Evolutionary conservation across 2,329 filamentous ascomycete genomes (phyloP).

Genomic region (Colletotrichum spinosum): DNA sequence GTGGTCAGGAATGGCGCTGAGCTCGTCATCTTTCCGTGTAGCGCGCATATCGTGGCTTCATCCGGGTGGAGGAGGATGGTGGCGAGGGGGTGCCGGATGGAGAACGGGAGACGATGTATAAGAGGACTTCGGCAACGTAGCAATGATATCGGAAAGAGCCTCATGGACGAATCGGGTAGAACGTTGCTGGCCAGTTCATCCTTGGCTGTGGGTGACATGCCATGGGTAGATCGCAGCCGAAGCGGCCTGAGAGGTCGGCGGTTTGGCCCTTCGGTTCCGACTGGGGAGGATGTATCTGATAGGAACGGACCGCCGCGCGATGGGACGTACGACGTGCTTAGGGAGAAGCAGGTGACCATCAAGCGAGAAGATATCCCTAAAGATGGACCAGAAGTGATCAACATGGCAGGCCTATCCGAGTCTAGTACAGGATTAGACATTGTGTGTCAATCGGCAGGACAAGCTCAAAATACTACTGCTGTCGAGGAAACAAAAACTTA

Average conservation of each 20-base stretch:
- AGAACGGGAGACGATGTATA: neutral
- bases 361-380: neutral
- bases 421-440: neutral
- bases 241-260: too few species aligned
- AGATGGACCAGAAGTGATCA: neutral
- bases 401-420: neutral
- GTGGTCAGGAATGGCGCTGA: too few species aligned
- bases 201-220: too few species aligned
- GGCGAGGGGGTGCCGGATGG: neutral
- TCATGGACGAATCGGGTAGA: too few species aligned
- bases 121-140: neutral
- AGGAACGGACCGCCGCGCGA: neutral
- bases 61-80: neutral
- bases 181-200: too few species aligned
- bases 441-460: neutral
- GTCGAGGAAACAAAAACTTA: neutral
- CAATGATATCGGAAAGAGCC: neutral
- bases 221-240: too few species aligned
- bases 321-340: neutral
- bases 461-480: neutral
- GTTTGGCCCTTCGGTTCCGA: neutral
- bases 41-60: neutral
- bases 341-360: neutral
- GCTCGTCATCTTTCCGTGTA: constrained; percentile 19
- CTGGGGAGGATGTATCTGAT: neutral